These are phyloP conservation scores for Euphorbia celastroides DNA, from an alignment of 441 rosid species.

Conservation along the genomic window DNA sequence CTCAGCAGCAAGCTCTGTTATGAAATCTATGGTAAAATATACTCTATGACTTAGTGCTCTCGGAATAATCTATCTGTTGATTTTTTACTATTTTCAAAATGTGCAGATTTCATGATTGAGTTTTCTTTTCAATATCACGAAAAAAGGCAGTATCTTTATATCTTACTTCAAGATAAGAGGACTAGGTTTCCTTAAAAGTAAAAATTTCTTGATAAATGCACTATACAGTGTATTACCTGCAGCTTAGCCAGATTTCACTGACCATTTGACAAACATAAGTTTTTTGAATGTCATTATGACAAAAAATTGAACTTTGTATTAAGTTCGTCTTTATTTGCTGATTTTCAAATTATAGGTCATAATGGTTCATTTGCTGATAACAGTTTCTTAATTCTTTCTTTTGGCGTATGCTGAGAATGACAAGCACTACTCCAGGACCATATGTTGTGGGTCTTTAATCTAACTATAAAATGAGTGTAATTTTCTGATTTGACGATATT, in stretches of 20 bases:
- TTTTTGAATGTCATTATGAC: not conserved
- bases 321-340: not conserved
- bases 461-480: not conserved
- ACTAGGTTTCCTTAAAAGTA: not conserved
- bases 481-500: no score
- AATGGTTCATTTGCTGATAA: not conserved
- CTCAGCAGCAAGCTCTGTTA: slow-evolving; percentile 75
- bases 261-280: not conserved
- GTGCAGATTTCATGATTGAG: not conserved
- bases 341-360: not conserved
- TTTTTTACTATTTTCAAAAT: not conserved
- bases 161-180: not conserved
- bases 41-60: slow-evolving; percentile 4
- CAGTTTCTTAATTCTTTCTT: not conserved
- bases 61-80: not conserved
- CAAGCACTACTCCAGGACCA: not conserved
- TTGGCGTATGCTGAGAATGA: no score
- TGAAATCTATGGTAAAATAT: slow-evolving; percentile 72
- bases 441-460: not conserved
- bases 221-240: not conserved
- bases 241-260: not conserved
- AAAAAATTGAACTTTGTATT: not conserved
- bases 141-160: not conserved
- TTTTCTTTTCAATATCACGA: not conserved
- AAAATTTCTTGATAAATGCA: not conserved